Percentiles rank a stretch among this genome's conserved stretches.
Conservation (phyloP, 345 rosid genomes). For the Linum tenue region DNA sequence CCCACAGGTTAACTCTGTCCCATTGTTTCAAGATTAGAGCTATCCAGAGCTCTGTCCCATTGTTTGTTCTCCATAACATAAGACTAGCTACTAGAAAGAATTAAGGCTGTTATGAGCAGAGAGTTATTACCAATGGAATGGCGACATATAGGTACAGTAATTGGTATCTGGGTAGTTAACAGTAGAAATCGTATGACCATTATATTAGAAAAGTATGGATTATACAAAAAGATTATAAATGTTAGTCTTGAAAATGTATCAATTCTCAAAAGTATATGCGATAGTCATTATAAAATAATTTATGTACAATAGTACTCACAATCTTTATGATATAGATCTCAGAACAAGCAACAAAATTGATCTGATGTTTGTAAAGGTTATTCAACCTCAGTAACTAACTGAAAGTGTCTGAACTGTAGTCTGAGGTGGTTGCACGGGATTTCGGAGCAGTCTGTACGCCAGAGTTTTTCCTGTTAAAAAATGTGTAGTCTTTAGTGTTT, state of each 20-base stretch:
- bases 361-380: too few species aligned
- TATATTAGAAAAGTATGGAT: neutral
- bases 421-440: constrained; percentile 68
- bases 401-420: constrained; percentile 28
- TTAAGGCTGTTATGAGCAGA: neutral
- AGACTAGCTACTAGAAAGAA: too few species aligned
- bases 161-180: neutral
- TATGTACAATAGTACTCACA: neutral
- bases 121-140: neutral
- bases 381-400: too few species aligned
- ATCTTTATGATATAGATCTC: neutral
- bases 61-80: constrained; percentile 8
- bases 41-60: constrained; percentile 20
- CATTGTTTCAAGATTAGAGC: constrained; percentile 25
- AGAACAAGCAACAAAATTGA: too few species aligned
- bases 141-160: neutral
- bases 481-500: constrained; percentile 29
- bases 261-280: too few species aligned
- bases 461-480: constrained; percentile 75
- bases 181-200: neutral
- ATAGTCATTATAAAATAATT: too few species aligned
- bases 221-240: neutral
- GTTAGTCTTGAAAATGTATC: neutral
- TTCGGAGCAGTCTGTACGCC: constrained; percentile 88
- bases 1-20: constrained; percentile 58